Conservation (phyloP, 2,329 filamentous ascomycete genomes). For the Verticillium nubilum region DNA sequence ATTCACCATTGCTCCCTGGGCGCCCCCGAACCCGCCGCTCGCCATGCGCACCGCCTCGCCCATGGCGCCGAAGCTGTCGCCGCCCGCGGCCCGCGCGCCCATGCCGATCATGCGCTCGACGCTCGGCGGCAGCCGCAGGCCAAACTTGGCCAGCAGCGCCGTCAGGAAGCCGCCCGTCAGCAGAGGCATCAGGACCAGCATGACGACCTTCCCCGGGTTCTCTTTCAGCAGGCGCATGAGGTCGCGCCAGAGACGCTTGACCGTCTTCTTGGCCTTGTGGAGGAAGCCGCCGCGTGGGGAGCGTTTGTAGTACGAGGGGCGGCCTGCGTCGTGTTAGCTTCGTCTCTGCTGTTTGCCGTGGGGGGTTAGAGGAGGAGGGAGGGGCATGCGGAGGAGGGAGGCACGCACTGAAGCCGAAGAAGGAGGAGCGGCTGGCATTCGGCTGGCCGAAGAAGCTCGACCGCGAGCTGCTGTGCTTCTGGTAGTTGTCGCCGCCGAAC, state of each 20-base stretch:
- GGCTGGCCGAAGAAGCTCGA: constrained; percentile 43
- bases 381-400: neutral
- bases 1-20: constrained; percentile 17
- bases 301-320: constrained; percentile 68
- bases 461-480: constrained; percentile 34
- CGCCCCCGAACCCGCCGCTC: constrained; percentile 21
- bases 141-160: constrained; percentile 72
- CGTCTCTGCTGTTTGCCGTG: neutral
- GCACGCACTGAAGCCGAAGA: constrained; percentile 39
- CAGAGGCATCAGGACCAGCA: constrained; percentile 81
- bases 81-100: constrained; percentile 42
- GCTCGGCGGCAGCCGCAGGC: constrained; percentile 65
- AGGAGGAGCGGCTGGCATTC: constrained; percentile 35
- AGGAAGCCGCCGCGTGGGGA: constrained; percentile 78
- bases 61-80: constrained; percentile 43
- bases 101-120: constrained; percentile 55
- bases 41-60: constrained; percentile 53
- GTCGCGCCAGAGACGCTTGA: constrained; percentile 75
- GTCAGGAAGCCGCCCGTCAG: constrained; percentile 78
- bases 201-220: constrained; percentile 82
- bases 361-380: neutral
- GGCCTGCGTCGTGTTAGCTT: constrained; percentile 25
- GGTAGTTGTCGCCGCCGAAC: constrained; percentile 32
- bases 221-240: constrained; percentile 75
- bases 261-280: constrained; percentile 64